Conservation (phyloP, 1,284 basidiomycete species). For the Schizophyllum amplum region DNA sequence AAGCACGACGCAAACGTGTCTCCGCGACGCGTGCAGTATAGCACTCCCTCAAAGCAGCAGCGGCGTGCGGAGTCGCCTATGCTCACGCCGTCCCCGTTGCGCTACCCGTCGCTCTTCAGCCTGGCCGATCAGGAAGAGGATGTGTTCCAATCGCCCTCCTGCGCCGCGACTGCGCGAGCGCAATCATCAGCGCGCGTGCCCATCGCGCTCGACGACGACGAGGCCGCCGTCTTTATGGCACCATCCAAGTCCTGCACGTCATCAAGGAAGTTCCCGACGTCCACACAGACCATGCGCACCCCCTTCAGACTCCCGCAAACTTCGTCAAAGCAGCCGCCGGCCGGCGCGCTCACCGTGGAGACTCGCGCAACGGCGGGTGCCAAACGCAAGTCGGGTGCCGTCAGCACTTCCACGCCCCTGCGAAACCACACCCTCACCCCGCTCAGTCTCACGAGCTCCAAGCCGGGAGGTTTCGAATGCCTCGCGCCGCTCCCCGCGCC, state of each 20-base stretch:
- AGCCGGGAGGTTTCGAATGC: slow-evolving; percentile 41
- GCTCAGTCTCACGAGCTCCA: slow-evolving; percentile 39
- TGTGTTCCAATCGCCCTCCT: slow-evolving; percentile 48
- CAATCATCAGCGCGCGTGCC: slow-evolving; percentile 28
- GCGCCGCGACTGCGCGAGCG: slow-evolving; percentile 24
- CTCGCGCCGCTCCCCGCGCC: slow-evolving; percentile 58
- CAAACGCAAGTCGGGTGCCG: slow-evolving; percentile 50
- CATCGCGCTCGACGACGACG: slow-evolving; percentile 44
- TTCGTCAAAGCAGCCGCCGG: slow-evolving; percentile 13
- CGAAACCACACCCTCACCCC: slow-evolving; percentile 23
- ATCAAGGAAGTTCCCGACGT: slow-evolving; percentile 13
- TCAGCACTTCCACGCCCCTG: slow-evolving; percentile 12
- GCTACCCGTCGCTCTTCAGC: slow-evolving; percentile 28
- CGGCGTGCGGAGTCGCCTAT: slow-evolving; percentile 36
- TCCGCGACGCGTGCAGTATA: background rate
- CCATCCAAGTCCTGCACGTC: slow-evolving; percentile 28
- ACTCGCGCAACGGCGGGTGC: slow-evolving; percentile 36
- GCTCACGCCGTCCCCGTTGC: slow-evolving; percentile 56
- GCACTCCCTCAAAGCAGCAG: background rate
- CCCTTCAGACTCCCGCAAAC: slow-evolving; percentile 9
- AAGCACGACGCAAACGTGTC: background rate
- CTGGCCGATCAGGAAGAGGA: slow-evolving; percentile 33
- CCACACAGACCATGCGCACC: slow-evolving; percentile 12
- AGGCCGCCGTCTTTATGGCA: slow-evolving; percentile 45
- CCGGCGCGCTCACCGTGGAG: slow-evolving; percentile 14